These are phyloP conservation scores for Theobroma cacao DNA, from an alignment of 345 rosid species.

Conservation along the genomic window DNA sequence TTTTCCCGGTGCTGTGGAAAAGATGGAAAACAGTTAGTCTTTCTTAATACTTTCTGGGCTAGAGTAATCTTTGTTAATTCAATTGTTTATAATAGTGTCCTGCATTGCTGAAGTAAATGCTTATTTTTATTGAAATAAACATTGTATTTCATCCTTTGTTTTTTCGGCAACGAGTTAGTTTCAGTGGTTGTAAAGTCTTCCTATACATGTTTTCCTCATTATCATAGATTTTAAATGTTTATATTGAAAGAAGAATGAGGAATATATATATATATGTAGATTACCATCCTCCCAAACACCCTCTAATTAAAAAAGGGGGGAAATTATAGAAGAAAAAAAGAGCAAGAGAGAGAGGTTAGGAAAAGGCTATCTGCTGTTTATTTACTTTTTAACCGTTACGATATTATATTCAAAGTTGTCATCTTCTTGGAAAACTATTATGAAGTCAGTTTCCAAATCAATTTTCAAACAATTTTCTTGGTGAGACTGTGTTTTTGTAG, in stretches of 20 bases:
- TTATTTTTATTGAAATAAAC: not conserved
- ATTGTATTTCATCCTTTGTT: not conserved
- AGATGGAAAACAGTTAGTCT: conserved; percentile 59
- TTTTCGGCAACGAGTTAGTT: not conserved
- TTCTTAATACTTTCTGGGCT: not conserved
- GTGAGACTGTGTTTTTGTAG: not conserved
- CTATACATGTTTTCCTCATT: not conserved
- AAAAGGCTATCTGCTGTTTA: not conserved
- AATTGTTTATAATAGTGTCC: not conserved
- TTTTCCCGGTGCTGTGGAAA: conserved; percentile 72
- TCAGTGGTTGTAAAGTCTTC: not conserved
- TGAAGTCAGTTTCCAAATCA: not conserved
- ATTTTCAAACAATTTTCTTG: not conserved
- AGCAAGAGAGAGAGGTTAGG: not conserved
- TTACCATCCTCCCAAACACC: not conserved
- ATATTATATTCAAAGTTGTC: not conserved
- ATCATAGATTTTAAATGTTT: not conserved
- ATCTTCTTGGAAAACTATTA: not conserved
- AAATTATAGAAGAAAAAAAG: not conserved
- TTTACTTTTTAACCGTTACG: not conserved
- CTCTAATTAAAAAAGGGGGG: not conserved
- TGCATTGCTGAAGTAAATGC: not conserved
- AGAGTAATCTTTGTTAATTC: not conserved
- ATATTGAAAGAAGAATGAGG: not conserved
- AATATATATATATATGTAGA: not conserved